phyloP scores from a whole-genome alignment of 2,329 filamentous ascomycete genomes.

The Mycosphaerella arachidis region DNA sequence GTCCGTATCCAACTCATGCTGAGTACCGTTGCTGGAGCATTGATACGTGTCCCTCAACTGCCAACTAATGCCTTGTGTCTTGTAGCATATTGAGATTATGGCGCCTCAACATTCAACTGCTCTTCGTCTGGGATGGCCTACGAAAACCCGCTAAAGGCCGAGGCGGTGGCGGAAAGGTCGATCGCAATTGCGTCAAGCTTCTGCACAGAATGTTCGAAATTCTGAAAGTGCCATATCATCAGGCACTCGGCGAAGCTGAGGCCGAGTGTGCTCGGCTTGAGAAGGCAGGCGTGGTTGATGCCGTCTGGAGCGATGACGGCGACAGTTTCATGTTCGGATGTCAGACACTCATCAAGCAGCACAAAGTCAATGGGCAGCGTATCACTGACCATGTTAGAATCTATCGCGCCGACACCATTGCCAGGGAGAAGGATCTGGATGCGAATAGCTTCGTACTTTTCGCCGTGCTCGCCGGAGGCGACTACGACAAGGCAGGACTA shows the following conservation, averaged over 20 bases:
- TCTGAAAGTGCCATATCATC: conserved; percentile 41
- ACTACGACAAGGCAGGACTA: conserved; percentile 38
- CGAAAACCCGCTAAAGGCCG: conserved; percentile 32
- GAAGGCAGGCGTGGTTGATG: conserved; percentile 43
- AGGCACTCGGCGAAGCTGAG: conserved; percentile 46
- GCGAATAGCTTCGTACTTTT: conserved; percentile 38
- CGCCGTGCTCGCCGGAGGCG: conserved; percentile 40
- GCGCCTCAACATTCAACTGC: conserved; percentile 46
- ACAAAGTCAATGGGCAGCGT: conserved; percentile 34
- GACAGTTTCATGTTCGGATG: conserved; percentile 48
- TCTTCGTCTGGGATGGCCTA: conserved; percentile 55
- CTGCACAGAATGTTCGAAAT: conserved; percentile 37
- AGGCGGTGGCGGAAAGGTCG: conserved; percentile 29
- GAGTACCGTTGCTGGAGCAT: too few species aligned
- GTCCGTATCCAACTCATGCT: too few species aligned
- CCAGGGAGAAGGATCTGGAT: conserved; percentile 30
- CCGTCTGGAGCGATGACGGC: conserved; percentile 47
- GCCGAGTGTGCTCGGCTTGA: conserved; percentile 46
- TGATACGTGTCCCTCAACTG: too few species aligned
- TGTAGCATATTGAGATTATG: conserved; percentile 41
- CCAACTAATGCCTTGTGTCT: too few species aligned
- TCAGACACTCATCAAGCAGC: conserved; percentile 37
- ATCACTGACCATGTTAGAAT: conserved; percentile 34
- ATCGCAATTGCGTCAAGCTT: conserved; percentile 31
- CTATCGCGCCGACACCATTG: conserved; percentile 29